Conservation (phyloP, 306 rosid genomes). For the Sicyos edulis region DNA sequence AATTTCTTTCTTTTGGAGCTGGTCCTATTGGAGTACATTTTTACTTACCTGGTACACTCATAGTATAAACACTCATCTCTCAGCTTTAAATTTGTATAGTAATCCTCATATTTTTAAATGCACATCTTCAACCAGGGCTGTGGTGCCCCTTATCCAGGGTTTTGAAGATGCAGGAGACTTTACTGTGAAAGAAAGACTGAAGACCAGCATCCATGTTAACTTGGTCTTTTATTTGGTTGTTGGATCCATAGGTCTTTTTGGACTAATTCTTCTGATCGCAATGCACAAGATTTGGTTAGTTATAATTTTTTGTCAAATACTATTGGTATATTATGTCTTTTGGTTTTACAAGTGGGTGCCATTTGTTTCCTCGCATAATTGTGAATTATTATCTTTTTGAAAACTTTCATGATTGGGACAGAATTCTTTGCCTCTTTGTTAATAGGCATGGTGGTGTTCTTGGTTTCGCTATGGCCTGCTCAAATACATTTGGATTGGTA, state of each 20-base stretch:
- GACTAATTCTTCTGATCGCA: constrained; percentile 62
- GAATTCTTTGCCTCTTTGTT: constrained; percentile 19
- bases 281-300: constrained; percentile 62
- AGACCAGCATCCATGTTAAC: constrained; percentile 88
- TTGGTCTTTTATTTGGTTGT: constrained; percentile 72
- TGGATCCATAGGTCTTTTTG: constrained; percentile 69
- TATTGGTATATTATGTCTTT: neutral
- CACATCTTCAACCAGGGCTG: constrained; percentile 76
- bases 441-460: constrained; percentile 64
- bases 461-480: constrained; percentile 95
- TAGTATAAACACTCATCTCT: constrained; percentile 6
- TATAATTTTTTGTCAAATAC: neutral
- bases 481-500: constrained; percentile 95
- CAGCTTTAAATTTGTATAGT: constrained; percentile 17
- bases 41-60: constrained; percentile 66
- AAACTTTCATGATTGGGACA: neutral
- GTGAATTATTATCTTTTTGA: neutral
- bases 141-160: constrained; percentile 99
- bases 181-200: constrained; percentile 75
- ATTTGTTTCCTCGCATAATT: neutral
- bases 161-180: constrained; percentile 99
- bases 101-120: constrained; percentile 41
- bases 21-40: constrained; percentile 97
- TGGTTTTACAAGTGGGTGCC: neutral
- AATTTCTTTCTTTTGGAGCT: constrained; percentile 95